A percentile compares a stretch with the other conserved stretches of the same genome.
These are phyloP conservation scores for Exophiala aquamarina DNA, from an alignment of 2,329 filamentous ascomycete species.

Conservation along the genomic window DNA sequence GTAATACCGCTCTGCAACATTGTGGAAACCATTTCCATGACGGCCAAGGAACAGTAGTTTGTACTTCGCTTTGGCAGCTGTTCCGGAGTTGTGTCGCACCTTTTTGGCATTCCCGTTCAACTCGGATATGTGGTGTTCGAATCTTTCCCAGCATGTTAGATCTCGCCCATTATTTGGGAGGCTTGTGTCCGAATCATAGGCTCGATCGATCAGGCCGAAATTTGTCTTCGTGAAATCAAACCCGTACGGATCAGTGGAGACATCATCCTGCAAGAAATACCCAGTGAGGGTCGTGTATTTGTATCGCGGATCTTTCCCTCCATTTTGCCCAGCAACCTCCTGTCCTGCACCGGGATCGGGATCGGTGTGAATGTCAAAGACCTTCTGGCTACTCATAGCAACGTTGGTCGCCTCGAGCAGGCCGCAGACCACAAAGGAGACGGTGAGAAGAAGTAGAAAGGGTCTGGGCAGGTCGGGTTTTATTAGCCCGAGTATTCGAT, in stretches of 20 bases:
- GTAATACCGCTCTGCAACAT: conserved; percentile 60
- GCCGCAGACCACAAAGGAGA: conserved; percentile 63
- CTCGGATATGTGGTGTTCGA: conserved; percentile 47
- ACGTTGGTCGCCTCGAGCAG: conserved; percentile 28
- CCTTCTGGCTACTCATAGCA: conserved; percentile 9
- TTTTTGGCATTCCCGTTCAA: conserved; percentile 43
- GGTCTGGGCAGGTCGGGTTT: conserved; percentile 4
- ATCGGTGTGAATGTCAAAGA: conserved; percentile 18
- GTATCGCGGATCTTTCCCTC: conserved; percentile 6
- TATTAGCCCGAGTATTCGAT: conserved; percentile 6
- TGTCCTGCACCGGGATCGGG: conserved; percentile 4
- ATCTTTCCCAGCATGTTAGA: conserved; percentile 58
- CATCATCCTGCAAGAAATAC: conserved; percentile 46
- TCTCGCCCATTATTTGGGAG: conserved; percentile 25
- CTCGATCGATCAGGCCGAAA: conserved; percentile 51
- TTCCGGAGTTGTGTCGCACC: conserved; percentile 3
- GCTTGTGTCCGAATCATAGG: conserved; percentile 42
- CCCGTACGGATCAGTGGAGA: conserved; percentile 41
- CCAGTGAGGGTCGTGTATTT: conserved; percentile 19
- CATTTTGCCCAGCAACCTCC: neutral
- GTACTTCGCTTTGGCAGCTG: conserved; percentile 40
- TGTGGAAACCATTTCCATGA: conserved; percentile 63
- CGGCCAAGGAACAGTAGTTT: conserved; percentile 60
- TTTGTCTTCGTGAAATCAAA: conserved; percentile 47
- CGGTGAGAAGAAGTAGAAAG: conserved; percentile 60